Percentiles rank a stretch among this genome's conserved stretches.
These are phyloP conservation scores for Globisporangium spinosum DNA, from an alignment of 352 stramenopile species.

Conservation along the genomic window DNA sequence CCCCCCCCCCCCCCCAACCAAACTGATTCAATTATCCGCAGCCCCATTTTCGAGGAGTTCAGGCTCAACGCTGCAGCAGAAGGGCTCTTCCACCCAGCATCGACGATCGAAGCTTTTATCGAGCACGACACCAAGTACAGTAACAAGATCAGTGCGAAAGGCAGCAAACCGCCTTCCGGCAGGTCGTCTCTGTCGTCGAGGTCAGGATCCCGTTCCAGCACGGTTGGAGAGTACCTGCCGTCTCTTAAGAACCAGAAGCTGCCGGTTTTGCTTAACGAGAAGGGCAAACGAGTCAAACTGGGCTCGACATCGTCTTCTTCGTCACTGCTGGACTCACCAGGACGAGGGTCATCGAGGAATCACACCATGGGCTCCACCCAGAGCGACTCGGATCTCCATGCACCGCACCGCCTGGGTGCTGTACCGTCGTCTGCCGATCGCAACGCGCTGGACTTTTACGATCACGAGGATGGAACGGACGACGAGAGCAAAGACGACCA, in stretches of 20 bases:
- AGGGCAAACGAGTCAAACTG: constrained; percentile 28
- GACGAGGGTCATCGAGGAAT: neutral
- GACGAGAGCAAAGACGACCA: constrained; percentile 19
- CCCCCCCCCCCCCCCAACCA: neutral
- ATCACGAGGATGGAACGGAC: constrained; percentile 32
- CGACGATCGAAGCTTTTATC: constrained; percentile 68
- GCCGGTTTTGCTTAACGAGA: constrained; percentile 26
- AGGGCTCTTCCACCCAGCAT: constrained; percentile 74
- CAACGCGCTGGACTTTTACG: constrained; percentile 50
- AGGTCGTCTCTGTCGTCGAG: constrained; percentile 19
- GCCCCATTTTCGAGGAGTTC: constrained; percentile 57
- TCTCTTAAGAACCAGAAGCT: constrained; percentile 35
- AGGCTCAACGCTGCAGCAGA: constrained; percentile 59
- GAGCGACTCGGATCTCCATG: constrained; percentile 64
- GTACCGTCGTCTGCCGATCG: constrained; percentile 56
- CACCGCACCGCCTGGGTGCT: constrained; percentile 32
- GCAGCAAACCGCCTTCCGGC: constrained; percentile 16
- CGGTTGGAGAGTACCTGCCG: constrained; percentile 30
- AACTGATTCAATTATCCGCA: constrained; percentile 9
- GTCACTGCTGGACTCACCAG: constrained; percentile 14
- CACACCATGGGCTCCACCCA: constrained; percentile 27
- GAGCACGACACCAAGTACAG: constrained; percentile 74
- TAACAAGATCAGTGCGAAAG: neutral
- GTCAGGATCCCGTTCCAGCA: constrained; percentile 16
- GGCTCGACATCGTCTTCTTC: constrained; percentile 14